phyloP scores from a whole-genome alignment of 2,329 filamentous ascomycete species.

The Amphichorda felina region DNA sequence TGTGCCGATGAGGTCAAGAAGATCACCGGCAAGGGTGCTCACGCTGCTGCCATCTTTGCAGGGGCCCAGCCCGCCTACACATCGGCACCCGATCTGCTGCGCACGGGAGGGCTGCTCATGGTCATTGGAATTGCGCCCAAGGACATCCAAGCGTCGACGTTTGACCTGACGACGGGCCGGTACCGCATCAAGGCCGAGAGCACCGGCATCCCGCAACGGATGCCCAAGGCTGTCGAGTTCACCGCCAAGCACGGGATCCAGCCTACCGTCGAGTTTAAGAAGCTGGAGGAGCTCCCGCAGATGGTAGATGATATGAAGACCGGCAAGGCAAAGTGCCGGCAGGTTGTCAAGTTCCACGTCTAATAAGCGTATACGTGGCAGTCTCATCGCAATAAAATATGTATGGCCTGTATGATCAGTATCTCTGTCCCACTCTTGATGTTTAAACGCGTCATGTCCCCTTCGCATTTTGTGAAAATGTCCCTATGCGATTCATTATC shows the following conservation, averaged over 20 bases:
- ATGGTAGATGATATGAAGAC: slow-evolving; percentile 25
- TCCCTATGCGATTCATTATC: background rate
- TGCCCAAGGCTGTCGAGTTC: slow-evolving; percentile 29
- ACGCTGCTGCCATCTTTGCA: slow-evolving; percentile 28
- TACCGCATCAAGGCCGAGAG: slow-evolving; percentile 28
- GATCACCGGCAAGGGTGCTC: slow-evolving; percentile 24
- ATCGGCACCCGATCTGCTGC: slow-evolving; percentile 19
- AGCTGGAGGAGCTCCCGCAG: slow-evolving; percentile 22
- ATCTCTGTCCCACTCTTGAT: background rate
- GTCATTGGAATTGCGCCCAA: slow-evolving; percentile 26
- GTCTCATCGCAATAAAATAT: background rate
- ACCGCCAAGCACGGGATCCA: slow-evolving; percentile 27
- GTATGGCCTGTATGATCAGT: background rate
- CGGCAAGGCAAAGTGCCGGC: slow-evolving; percentile 20
- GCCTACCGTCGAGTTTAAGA: slow-evolving; percentile 22
- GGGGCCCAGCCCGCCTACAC: slow-evolving; percentile 11
- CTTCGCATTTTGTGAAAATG: background rate
- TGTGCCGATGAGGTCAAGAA: slow-evolving; percentile 25
- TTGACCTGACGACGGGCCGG: slow-evolving; percentile 24
- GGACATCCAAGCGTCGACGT: slow-evolving; percentile 20
- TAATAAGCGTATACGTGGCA: background rate
- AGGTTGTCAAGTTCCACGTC: slow-evolving; percentile 13
- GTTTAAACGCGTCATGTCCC: background rate
- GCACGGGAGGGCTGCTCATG: slow-evolving; percentile 26
- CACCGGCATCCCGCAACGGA: slow-evolving; percentile 26